Conservation (phyloP, 352 stramenopile genomes). For the Pythium brachiatum region DNA sequence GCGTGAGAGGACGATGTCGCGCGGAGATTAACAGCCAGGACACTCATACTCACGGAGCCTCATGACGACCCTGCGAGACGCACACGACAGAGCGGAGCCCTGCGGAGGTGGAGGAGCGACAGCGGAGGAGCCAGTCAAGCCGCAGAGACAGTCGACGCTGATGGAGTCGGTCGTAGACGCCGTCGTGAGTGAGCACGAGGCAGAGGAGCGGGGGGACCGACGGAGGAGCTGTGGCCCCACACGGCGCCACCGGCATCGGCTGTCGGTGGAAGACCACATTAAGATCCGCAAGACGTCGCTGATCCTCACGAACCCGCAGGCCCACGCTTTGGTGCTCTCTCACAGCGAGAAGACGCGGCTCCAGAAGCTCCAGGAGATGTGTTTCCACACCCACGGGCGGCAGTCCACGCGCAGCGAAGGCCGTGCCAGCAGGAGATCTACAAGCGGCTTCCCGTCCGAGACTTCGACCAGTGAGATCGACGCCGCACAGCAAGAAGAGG, state of each 20-base stretch:
- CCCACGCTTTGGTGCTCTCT: conserved; percentile 36
- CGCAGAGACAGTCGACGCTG: conserved; percentile 10
- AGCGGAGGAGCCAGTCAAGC: not conserved
- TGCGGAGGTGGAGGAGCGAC: not conserved
- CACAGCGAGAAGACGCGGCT: conserved; percentile 42
- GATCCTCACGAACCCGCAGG: conserved; percentile 42
- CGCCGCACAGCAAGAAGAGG: not conserved
- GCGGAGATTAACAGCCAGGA: not conserved
- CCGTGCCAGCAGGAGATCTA: not conserved
- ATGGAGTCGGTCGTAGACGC: conserved; percentile 18
- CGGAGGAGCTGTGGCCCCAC: not conserved
- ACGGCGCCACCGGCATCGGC: conserved; percentile 4
- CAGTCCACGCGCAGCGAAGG: conserved; percentile 4
- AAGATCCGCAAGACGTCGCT: conserved; percentile 49
- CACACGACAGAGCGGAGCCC: too few species aligned
- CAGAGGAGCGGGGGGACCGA: not conserved
- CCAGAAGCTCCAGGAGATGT: conserved; percentile 42
- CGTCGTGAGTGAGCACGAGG: conserved; percentile 6
- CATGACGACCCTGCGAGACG: too few species aligned
- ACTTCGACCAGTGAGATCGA: not conserved
- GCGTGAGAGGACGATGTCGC: not conserved
- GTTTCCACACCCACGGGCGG: conserved; percentile 24
- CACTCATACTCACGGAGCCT: too few species aligned
- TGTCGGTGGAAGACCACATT: conserved; percentile 43
- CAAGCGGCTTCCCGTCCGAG: conserved; percentile 17